Base-by-base conservation (phyloP, 306 rosid genomes). In the Sicyos edulis region DNA sequence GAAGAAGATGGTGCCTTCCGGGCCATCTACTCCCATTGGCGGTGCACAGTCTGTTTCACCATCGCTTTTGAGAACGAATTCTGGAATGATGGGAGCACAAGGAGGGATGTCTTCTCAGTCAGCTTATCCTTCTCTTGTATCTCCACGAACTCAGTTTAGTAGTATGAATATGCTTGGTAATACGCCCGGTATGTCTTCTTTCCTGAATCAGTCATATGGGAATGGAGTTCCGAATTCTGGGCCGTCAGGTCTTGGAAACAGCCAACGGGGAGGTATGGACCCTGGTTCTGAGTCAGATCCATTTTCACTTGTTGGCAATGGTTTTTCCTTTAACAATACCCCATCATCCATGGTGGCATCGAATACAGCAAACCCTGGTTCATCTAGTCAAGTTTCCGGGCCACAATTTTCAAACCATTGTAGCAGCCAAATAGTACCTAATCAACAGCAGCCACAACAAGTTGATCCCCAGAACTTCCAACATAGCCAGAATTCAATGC, bases 41-140 rank as follows among this genome's bases (percentile, higher is more conserved):
- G 87, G 96, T 80, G 76, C 87, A 77, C 98, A 88, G 77, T 90
- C 98, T 76, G 90, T 92, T 60, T 51, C 91, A 1, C 83, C 96
- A 21, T 90, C 96, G 8, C 91, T 90, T 55, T 75, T 92, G 91
- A 82, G 98, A 77, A 82, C 96, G 0, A 88, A 90, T 82, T 92
- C 98, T 7, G 98, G 96, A 77, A 81, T 92, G 87, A 14, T 90
- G 85, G 98, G 96, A 79, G 87, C 77, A 82, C 96, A 86, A 85
- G 96, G 96, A 65, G 89, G 89, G 19, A 59, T 87, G 60, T 87
- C 97, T 76, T 82, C 86, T 8, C 98, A 89, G 86, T 54, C 84
- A 0, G 78, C 86, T 67, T 92, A 86, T 84, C 78, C 98, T 22
- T 71, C 96, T 0, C 96, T 88, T 21, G 80, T 85, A 74, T 89